Evolutionary conservation across 2,329 filamentous ascomycete genomes (phyloP).

Genomic region (Amauroascus niger): DNA sequence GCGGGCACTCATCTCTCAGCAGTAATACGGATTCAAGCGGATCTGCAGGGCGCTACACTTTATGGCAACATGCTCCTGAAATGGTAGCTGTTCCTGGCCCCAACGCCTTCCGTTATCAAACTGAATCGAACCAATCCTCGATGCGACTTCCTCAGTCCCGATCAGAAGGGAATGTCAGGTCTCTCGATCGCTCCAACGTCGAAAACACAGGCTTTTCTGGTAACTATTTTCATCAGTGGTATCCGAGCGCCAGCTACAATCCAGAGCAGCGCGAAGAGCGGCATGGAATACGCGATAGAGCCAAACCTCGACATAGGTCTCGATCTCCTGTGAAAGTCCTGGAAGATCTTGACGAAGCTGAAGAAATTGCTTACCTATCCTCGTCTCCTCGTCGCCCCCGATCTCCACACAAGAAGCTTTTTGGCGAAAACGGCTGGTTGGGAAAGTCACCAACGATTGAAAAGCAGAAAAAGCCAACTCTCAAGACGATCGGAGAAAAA

Average conservation of each 20-base stretch:
- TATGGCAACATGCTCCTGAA: slow-evolving; percentile 16
- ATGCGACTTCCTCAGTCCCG: slow-evolving; percentile 18
- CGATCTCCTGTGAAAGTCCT: slow-evolving; percentile 21
- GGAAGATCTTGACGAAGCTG: slow-evolving; percentile 21
- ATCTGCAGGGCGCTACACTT: slow-evolving; percentile 23
- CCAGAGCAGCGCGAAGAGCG: slow-evolving; percentile 10
- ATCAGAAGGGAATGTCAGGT: slow-evolving; percentile 19
- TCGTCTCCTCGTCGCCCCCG: slow-evolving; percentile 20
- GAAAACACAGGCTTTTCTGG: slow-evolving; percentile 2
- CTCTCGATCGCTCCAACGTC: slow-evolving; percentile 11
- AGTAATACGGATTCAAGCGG: slow-evolving; percentile 23
- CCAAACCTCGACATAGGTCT: slow-evolving; percentile 11
- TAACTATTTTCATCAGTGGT: slow-evolving; percentile 12
- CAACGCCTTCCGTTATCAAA: slow-evolving; percentile 19
- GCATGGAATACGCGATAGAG: slow-evolving; percentile 8
- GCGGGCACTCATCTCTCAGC: slow-evolving; percentile 21
- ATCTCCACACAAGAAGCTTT: slow-evolving; percentile 36
- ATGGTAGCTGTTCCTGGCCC: slow-evolving; percentile 9
- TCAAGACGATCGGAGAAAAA: slow-evolving; percentile 32
- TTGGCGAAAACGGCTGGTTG: slow-evolving; percentile 36
- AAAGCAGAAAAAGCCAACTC: slow-evolving; percentile 24
- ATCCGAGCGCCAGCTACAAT: not conserved
- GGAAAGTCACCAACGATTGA: slow-evolving; percentile 28
- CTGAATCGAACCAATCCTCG: slow-evolving; percentile 14
- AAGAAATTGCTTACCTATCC: slow-evolving; percentile 16